phyloP scores from a whole-genome alignment of 192 early-diverging fungal species.

The Anaeromyces robustus region DNA sequence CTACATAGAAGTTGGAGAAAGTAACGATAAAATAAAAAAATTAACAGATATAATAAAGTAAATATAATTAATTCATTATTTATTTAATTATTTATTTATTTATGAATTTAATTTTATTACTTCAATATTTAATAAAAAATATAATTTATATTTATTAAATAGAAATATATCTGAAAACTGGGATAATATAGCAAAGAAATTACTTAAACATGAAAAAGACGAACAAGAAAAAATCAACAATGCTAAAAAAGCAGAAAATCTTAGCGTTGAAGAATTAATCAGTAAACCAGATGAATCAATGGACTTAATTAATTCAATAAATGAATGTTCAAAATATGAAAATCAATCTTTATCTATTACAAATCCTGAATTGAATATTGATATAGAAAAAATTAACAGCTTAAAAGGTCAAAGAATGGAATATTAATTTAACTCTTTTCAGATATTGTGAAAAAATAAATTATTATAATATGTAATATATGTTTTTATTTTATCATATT shows the following conservation, averaged over 20 bases:
- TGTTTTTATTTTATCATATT: too few species aligned
- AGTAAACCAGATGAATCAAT: not conserved
- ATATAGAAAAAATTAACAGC: not conserved
- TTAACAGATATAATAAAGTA: not conserved
- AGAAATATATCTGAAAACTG: not conserved
- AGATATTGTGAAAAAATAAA: too few species aligned
- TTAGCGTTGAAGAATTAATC: not conserved
- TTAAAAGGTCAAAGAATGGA: not conserved
- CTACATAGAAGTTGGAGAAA: not conserved
- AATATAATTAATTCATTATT: too few species aligned
- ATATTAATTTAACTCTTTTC: not conserved
- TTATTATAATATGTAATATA: too few species aligned
- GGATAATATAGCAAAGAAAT: not conserved
- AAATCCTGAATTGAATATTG: not conserved
- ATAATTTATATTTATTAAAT: not conserved
- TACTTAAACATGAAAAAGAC: not conserved
- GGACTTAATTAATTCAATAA: not conserved
- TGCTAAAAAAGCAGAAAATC: not conserved
- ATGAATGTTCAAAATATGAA: not conserved
- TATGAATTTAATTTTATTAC: too few species aligned
- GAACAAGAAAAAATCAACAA: not conserved
- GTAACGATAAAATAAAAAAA: not conserved
- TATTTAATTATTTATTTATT: too few species aligned
- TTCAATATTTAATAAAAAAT: too few species aligned
- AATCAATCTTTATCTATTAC: not conserved